phyloP scores from a whole-genome alignment of 257 asterid genomes.

The Eustoma russellianum region DNA sequence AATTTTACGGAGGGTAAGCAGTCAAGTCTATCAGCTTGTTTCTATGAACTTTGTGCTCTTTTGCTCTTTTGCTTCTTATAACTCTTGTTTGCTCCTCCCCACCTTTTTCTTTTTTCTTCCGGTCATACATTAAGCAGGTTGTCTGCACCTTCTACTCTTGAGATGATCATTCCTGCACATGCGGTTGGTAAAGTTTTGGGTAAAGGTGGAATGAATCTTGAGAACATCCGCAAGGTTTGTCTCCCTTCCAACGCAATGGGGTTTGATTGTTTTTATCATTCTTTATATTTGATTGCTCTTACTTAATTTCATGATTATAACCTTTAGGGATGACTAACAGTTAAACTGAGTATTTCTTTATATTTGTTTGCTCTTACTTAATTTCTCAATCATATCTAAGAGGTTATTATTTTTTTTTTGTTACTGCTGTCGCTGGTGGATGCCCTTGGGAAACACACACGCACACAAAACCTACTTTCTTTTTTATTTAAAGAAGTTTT shows the following conservation, averaged over 20 bases:
- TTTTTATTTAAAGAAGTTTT: too few species aligned
- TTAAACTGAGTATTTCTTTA: not conserved
- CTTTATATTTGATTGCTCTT: too few species aligned
- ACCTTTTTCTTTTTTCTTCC: not conserved
- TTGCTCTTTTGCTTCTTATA: not conserved
- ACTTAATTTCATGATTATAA: too few species aligned
- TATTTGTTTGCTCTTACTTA: too few species aligned
- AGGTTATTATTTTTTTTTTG: too few species aligned
- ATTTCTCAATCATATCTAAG: too few species aligned
- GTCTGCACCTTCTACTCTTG: slow-evolving; percentile 69
- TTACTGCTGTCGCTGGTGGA: too few species aligned
- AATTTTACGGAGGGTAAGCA: slow-evolving; percentile 60
- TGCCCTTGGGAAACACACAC: too few species aligned
- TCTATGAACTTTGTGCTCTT: not conserved
- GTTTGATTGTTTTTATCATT: too few species aligned
- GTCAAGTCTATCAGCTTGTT: slow-evolving; percentile 11
- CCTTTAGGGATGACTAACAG: too few species aligned
- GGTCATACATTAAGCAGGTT: slow-evolving; percentile 32
- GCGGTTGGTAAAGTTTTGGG: slow-evolving; percentile 85
- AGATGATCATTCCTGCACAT: slow-evolving; percentile 80
- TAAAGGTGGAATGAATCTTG: slow-evolving; percentile 79
- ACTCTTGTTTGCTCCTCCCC: too few species aligned
- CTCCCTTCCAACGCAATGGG: not conserved
- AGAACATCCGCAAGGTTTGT: slow-evolving; percentile 83
- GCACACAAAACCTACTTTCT: too few species aligned